Evolutionary conservation across 2,329 filamentous ascomycete species (phyloP), one percentile per base, ranked within the genome.

Genomic region (Endoconidiophora polonica): DNA sequence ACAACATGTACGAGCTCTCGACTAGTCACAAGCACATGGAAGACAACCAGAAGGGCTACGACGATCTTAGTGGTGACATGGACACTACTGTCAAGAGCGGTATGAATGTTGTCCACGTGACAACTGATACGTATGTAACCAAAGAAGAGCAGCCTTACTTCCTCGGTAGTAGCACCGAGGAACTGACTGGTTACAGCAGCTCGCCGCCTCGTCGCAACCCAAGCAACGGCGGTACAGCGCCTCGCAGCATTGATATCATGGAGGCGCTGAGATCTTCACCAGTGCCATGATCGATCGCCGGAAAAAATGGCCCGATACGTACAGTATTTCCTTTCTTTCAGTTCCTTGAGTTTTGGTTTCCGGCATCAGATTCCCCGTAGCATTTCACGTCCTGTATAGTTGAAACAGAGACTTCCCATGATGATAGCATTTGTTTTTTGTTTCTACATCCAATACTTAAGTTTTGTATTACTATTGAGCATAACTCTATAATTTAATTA

Each of bases 1-100:
- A 43, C 18, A 52, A 54, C 36, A 51, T 52, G 3, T 49, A 49
- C 33, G 44, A 47, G 33, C 43, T 50, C 5, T 52, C 47, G 5
- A 42, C 39, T 7, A 39, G 24, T 5, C 37, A 46, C 33, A 46
- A 40, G 38, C 24, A 38, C 20, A 40, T 22, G 9, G 5, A 10
- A 7, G 29, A 33, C 2, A 44, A 41, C 3, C 45, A 49, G 33
- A 24, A 38, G 38, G 36, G 29, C 41, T 48, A 44, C 10, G 41
- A 26, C 10, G 40, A 44, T 12, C 18, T 46, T 4, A 37, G 43
- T 3, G 41, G 48, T 26, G 46, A 39, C 18, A 26, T 41, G 16
- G 46, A 48, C 4, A 29, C 41, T 20, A 36, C 36, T 14, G 46
- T 46, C 39, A 22, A 52, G 24, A 45, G 39, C 7, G 41, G 46